Base-by-base conservation (phyloP, 768 basidiomycete species). In the Leucocoprinus birnbaumii region DNA sequence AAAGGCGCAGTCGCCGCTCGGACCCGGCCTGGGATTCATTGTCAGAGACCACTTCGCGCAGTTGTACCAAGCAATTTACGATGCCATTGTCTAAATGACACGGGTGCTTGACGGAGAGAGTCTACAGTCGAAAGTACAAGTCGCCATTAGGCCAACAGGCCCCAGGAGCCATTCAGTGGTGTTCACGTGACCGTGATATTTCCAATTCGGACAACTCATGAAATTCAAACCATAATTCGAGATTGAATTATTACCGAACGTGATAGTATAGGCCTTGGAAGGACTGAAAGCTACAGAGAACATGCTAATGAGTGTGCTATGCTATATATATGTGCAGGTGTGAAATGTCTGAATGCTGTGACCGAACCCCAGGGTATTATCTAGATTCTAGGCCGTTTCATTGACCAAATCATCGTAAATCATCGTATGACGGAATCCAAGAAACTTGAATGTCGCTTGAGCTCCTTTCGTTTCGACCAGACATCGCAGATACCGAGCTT, bases 381-480 rank as follows among this genome's bases (percentile, higher is more conserved):
- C 11, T 31, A 31, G 11, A 5, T 31, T 11, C 5, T 31, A 31
- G 11, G 11, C n/a, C n/a, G n/a, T n/a, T 5, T 31, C 31, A 31
- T 5, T 11, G 11, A 31, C 5, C 31, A 31, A 21, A 25, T 27
- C 10, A 42, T 40, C 41, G 26, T 42, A 18, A 19, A 18, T 58
- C 52, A 58, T 46, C 65, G 62, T 59, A 67, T 66, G 21, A 62
- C 66, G 47, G 64, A 65, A 35, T 61, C 63, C 54, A 68, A 57
- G 56, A 70, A 67, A 34, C 68, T 72, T 25, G 63, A 66, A 25
- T 66, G 66, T 51, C 63, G 65, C 63, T 68, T 68, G 16, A 65
- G 52, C 53, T 71, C 71, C 57, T 67, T 66, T 48, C 64, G 56
- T 56, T 69, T 67, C 16, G 62, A 56, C 68, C 69, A 67, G 27